Evolutionary conservation across 2,329 filamentous ascomycete genomes (phyloP).

Genomic region (Penicillium corylophilum): DNA sequence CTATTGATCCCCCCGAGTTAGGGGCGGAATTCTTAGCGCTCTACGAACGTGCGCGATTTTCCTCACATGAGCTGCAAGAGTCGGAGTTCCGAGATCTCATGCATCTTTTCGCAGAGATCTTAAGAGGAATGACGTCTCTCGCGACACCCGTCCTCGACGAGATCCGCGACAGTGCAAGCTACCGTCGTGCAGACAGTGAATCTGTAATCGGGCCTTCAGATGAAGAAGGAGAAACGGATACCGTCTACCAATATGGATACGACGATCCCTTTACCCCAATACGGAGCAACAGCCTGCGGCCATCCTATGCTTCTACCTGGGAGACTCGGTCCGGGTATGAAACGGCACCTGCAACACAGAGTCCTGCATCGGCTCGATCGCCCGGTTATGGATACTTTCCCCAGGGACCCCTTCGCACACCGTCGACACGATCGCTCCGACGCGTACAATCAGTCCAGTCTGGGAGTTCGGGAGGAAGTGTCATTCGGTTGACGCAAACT

Average conservation of each 20-base stretch:
- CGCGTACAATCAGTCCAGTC: constrained; percentile 35
- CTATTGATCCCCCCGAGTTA: constrained; percentile 56
- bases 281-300: constrained; percentile 27
- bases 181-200: constrained; percentile 25
- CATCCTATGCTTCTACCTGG: constrained; percentile 30
- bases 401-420: constrained; percentile 26
- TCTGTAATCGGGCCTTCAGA: constrained; percentile 41
- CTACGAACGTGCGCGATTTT: constrained; percentile 87
- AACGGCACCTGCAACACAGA: constrained; percentile 26
- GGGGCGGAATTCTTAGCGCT: constrained; percentile 63
- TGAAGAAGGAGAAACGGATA: constrained; percentile 42
- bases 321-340: constrained; percentile 30
- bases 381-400: constrained; percentile 15
- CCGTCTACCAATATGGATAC: constrained; percentile 26
- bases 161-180: constrained; percentile 27
- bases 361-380: constrained; percentile 18
- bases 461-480: constrained; percentile 37
- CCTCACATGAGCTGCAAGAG: constrained; percentile 66
- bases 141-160: constrained; percentile 54
- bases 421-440: constrained; percentile 37
- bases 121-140: constrained; percentile 71
- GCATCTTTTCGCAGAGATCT: constrained; percentile 76
- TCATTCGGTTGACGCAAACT: constrained; percentile 39
- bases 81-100: constrained; percentile 74
- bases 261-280: constrained; percentile 21